Conservation (phyloP, 2,329 filamentous ascomycete genomes). For the Elsinoe arachidis region DNA sequence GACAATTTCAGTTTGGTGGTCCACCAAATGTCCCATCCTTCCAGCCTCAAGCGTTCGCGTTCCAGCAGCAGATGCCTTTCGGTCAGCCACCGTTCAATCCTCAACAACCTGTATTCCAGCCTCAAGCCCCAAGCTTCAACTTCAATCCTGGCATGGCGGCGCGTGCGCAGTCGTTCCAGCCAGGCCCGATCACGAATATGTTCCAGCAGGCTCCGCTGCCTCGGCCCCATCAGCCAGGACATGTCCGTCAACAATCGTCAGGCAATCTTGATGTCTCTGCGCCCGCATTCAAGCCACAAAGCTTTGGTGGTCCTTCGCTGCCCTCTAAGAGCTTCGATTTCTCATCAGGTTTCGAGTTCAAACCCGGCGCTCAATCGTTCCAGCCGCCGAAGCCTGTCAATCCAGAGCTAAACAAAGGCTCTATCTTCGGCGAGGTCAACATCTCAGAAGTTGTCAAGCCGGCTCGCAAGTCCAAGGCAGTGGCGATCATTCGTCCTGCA, state of each 20-base stretch:
- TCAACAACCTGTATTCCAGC: conserved; percentile 1
- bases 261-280: conserved; percentile 53
- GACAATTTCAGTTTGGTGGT: conserved; percentile 1
- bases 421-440: conserved; percentile 37
- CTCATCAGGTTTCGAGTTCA: conserved; percentile 24
- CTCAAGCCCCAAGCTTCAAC: conserved; percentile 70
- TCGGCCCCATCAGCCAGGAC: not conserved
- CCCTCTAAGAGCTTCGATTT: conserved; percentile 31
- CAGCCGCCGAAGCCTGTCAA: conserved; percentile 27
- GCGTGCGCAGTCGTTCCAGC: conserved; percentile 32
- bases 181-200: conserved; percentile 17
- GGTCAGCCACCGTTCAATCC: not conserved
- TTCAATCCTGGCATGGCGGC: conserved; percentile 50
- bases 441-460: conserved; percentile 61
- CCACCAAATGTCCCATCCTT: not conserved
- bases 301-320: conserved; percentile 15
- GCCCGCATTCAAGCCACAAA: conserved; percentile 29
- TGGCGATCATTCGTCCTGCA: conserved; percentile 60
- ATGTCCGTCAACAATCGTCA: conserved; percentile 23
- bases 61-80: conserved; percentile 1
- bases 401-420: conserved; percentile 27
- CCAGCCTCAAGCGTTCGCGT: conserved; percentile 4
- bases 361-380: conserved; percentile 21
- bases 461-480: conserved; percentile 66
- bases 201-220: not conserved